phyloP scores from a whole-genome alignment of 108 stramenopile species.

The Nitzschia palea region DNA sequence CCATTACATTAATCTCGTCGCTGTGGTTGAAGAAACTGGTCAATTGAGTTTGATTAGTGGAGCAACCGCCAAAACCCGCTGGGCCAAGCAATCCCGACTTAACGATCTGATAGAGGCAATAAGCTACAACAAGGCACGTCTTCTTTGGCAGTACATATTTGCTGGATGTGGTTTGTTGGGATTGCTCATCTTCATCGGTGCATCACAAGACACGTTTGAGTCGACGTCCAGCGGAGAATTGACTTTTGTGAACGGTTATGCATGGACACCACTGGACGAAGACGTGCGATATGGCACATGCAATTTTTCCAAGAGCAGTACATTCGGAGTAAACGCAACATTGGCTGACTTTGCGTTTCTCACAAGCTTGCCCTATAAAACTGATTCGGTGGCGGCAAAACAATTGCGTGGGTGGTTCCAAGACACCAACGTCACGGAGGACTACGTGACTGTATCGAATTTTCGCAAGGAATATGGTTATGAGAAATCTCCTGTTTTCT shows the following conservation, averaged over 20 bases:
- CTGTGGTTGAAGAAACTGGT: slow-evolving; percentile 42
- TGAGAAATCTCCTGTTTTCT: neutral
- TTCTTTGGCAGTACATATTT: neutral
- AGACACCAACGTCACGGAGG: neutral
- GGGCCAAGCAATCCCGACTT: slow-evolving; percentile 43
- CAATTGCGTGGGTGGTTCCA: neutral
- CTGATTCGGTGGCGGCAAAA: neutral
- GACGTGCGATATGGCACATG: neutral
- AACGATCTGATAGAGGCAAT: slow-evolving; percentile 14
- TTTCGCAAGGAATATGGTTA: neutral
- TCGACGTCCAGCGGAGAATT: neutral
- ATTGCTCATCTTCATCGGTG: neutral
- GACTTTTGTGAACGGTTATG: neutral
- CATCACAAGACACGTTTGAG: neutral
- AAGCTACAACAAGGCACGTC: neutral
- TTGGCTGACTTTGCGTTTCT: slow-evolving; percentile 65
- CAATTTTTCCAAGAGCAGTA: neutral
- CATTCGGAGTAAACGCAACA: slow-evolving; percentile 12
- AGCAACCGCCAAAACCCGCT: slow-evolving; percentile 18
- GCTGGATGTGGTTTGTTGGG: neutral
- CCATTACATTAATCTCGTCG: slow-evolving; percentile 26
- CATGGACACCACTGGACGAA: neutral
- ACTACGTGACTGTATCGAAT: neutral
- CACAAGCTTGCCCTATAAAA: slow-evolving; percentile 42
- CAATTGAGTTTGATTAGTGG: slow-evolving; percentile 26